phyloP scores from a whole-genome alignment of 352 stramenopile species.

The Salisapilia sapeloensis region DNA sequence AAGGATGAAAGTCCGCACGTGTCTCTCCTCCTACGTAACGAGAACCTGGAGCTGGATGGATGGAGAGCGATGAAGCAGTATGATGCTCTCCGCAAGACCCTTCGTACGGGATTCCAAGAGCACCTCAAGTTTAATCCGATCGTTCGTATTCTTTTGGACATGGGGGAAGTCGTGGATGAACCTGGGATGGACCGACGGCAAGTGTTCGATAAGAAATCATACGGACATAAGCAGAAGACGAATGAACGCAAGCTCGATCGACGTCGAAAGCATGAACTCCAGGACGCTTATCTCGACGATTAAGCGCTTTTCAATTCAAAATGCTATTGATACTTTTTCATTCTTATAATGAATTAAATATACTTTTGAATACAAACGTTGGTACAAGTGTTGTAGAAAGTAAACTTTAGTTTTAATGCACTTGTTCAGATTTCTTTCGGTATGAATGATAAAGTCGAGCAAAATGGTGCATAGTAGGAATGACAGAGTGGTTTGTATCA shows the following conservation, averaged over 20 bases:
- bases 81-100: slow-evolving; percentile 57
- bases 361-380: not conserved
- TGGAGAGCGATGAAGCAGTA: slow-evolving; percentile 75
- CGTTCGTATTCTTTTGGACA: slow-evolving; percentile 51
- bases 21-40: slow-evolving; percentile 58
- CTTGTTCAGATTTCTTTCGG: too few relatives aligned
- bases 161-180: slow-evolving; percentile 65
- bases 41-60: slow-evolving; percentile 51
- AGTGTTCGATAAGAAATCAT: slow-evolving; percentile 71
- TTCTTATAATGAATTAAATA: slow-evolving; percentile 1
- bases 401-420: too few relatives aligned
- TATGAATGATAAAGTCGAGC: too few relatives aligned
- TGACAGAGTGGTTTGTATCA: too few relatives aligned
- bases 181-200: slow-evolving; percentile 47
- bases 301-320: slow-evolving; percentile 7
- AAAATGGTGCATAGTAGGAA: too few relatives aligned
- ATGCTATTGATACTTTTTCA: too few relatives aligned
- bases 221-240: slow-evolving; percentile 53
- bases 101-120: slow-evolving; percentile 56
- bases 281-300: slow-evolving; percentile 56
- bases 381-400: not conserved
- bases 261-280: slow-evolving; percentile 58
- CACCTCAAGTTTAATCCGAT: slow-evolving; percentile 84
- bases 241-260: slow-evolving; percentile 69
- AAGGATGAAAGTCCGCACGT: slow-evolving; percentile 65